Evolutionary conservation across 495 filamentous ascomycete species (phyloP), one percentile per base, ranked within the genome.

Genomic region (Acidomyces sp.): DNA sequence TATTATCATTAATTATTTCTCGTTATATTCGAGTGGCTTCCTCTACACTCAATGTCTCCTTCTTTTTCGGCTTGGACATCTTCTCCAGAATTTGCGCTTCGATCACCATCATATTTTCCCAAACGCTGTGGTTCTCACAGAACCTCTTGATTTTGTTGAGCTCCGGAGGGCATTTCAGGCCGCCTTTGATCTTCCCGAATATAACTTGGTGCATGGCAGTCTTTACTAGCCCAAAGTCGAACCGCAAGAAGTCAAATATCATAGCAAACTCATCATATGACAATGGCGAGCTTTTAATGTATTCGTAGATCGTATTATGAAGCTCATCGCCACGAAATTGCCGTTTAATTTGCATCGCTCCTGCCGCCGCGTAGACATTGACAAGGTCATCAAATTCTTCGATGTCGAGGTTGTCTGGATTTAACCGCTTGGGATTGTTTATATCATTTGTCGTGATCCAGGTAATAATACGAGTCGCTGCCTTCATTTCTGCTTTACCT

Each of bases 271-370:
- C 37, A 12, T 29, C 10, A 13, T 5, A 12, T 6, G 28, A 19
- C 4, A 46, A 20, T 9, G 28, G 7, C 13, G 21, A 21, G 25
- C 41, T 19, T 10, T 41, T 20, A 16, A 39, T 17, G 37, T 46
- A 46, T 1, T 23, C 43, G 37, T 40, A 34, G 27, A 46, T 23
- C 13, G 35, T 9, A 18, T 34, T 30, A 29, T 37, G 43, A 6
- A 41, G 2, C 3, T 41, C 28, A 31, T 46, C 30, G 22, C 43
- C 43, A 22, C 43, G 43, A n/a, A 18, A n/a, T 2, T 34, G 27
- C 7, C 35, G 26, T 9, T 39, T 37, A 30, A 46, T 20, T 20
- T 21, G 18, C 13, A 46, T 15, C 6, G 27, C 28, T 35, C 41
- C 11, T 3, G 26, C 9, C 18, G 43, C 29, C 4, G 20, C 20